Evolutionary conservation across 306 rosid species (phyloP).

Genomic region (Benincasa hispida): DNA sequence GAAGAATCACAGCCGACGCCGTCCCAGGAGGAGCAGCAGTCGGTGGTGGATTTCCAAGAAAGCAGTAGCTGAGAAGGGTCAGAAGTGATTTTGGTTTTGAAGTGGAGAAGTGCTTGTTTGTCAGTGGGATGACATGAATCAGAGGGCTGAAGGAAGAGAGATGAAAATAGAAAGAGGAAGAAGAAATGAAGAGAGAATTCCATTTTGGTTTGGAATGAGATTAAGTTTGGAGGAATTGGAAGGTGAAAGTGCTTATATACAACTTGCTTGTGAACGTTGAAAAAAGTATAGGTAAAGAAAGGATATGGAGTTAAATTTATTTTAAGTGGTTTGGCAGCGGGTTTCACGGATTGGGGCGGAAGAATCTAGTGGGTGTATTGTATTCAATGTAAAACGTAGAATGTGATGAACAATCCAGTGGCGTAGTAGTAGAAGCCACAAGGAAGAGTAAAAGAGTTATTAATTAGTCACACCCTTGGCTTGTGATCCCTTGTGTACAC

Average conservation of each 20-base stretch:
- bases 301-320: background rate
- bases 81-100: slow-evolving; percentile 30
- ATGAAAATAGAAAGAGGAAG: slow-evolving; percentile 5
- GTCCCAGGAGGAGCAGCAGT: slow-evolving; percentile 52
- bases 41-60: slow-evolving; percentile 42
- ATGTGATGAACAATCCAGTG: background rate
- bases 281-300: background rate
- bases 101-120: slow-evolving; percentile 38
- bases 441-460: background rate
- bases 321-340: background rate
- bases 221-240: too few species aligned
- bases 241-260: too few species aligned
- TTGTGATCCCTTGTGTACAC: background rate
- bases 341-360: background rate
- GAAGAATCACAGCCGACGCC: slow-evolving; percentile 39
- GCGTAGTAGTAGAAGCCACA: too few species aligned
- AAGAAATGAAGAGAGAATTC: slow-evolving; percentile 5
- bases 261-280: background rate
- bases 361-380: background rate
- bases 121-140: slow-evolving; percentile 34
- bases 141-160: slow-evolving; percentile 2
- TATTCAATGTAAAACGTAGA: background rate
- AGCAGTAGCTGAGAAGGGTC: slow-evolving; percentile 39
- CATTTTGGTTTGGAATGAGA: background rate
- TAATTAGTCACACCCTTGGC: background rate